Evolutionary conservation across 345 rosid genomes (phyloP), one percentile per base, ranked within the genome.

Genomic region (Boechera retrofracta): DNA sequence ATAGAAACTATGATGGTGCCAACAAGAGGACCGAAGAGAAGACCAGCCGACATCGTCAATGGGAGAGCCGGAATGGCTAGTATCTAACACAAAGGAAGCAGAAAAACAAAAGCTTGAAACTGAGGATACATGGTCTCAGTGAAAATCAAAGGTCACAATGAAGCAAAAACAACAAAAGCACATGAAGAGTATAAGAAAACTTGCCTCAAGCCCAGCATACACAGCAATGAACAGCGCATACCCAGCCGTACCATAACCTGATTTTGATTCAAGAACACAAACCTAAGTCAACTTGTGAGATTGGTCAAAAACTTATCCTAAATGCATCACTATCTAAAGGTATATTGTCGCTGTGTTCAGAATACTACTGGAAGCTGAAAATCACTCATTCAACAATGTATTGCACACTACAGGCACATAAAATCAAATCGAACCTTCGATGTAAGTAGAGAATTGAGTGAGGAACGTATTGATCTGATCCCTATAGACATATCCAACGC

Each of bases 41-140:
- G 97, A 83, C 99, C 99, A 63, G 99, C 98, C 15, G 98, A 90
- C 97, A 95, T 90, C 12, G 99, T 95, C 82, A 94, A 86, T 10
- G 97, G 98, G 60, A 94, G 86, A 47, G 98, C 97, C 1, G 98
- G 98, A 79, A 94, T 89, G 12, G 98, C 98, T 82, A 94, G 86
- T 72, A 94, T 82, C 98, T 94, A 69, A 72, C 16, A 77, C 35
- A 75, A 41, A 75, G 10, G 6, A 38, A 67, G 42, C 41, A 10
- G 13, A n/a, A 1, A 57, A n/a, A 31, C 24, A 64, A 74, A 28
- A 62, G 53, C 75, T 71, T 41, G 64, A 55, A 57, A 57, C 21
- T 71, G 15, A 21, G 47, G 10, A 11, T 18, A 32, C 32, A 59
- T 1, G 13, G 44, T 63, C 29, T 5, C 31, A 33, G 3, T 13